Conservation (phyloP, 805 yeast genomes). For the Lachancea thermotolerans region DNA sequence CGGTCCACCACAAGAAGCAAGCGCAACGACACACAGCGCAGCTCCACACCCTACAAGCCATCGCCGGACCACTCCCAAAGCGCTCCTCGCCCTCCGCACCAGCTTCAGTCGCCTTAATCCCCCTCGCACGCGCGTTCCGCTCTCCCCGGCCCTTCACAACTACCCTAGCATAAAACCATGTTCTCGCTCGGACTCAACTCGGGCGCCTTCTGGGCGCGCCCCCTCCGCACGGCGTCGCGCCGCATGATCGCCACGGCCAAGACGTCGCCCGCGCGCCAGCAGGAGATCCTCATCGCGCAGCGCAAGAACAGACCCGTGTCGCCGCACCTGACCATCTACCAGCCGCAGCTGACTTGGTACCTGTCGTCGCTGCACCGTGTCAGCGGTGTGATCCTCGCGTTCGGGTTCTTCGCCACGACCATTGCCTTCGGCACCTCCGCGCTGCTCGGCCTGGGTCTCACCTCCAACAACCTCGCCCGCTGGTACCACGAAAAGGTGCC, state of each 20-base stretch:
- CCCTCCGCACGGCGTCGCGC: slow-evolving; percentile 2
- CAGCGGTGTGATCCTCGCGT: slow-evolving; percentile 78
- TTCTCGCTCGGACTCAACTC: slow-evolving; percentile 14
- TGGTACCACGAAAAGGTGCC: slow-evolving; percentile 56
- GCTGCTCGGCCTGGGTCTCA: slow-evolving; percentile 45
- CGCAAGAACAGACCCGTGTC: slow-evolving; percentile 84
- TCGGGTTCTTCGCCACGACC: slow-evolving; percentile 71
- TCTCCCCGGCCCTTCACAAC: not conserved
- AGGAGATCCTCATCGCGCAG: slow-evolving; percentile 67
- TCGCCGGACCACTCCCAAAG: no score
- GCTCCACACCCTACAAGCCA: no score
- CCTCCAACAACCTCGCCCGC: slow-evolving; percentile 30
- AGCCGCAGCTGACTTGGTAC: slow-evolving; percentile 83
- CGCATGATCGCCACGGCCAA: slow-evolving; percentile 33
- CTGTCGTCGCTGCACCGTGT: slow-evolving; percentile 81
- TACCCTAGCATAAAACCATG: slow-evolving; percentile 7
- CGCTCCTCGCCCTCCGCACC: no score
- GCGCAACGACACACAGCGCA: no score
- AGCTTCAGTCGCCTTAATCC: not conserved
- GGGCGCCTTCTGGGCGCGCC: slow-evolving; percentile 3
- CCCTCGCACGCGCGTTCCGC: not conserved
- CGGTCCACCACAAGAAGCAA: no score
- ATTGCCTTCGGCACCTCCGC: slow-evolving; percentile 68
- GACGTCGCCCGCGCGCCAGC: slow-evolving; percentile 57
- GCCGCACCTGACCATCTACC: slow-evolving; percentile 84